Evolutionary conservation across 768 basidiomycete genomes (phyloP).

Genomic region (Lactarius quietus): DNA sequence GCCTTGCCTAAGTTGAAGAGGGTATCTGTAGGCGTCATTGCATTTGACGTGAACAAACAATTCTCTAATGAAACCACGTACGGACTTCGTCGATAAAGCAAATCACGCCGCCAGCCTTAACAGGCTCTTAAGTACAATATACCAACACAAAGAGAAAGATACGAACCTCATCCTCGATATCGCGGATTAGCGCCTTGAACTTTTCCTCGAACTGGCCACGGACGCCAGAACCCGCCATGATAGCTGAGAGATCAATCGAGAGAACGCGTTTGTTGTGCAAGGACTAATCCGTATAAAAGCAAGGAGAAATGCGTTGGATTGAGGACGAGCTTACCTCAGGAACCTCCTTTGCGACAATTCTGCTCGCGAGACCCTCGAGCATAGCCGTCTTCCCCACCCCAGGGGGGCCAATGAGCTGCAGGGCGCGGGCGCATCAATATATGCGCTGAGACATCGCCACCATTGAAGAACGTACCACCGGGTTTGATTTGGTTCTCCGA

Average conservation of each 20-base stretch:
- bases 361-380: slow-evolving; percentile 80
- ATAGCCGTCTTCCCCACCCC: slow-evolving; percentile 95
- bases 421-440: background rate
- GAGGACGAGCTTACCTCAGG: slow-evolving; percentile 60
- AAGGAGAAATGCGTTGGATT: background rate
- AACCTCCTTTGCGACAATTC: slow-evolving; percentile 86
- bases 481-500: slow-evolving; percentile 87
- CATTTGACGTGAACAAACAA: background rate
- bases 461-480: slow-evolving; percentile 54
- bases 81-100: slow-evolving; percentile 96
- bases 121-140: background rate
- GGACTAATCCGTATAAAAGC: slow-evolving; percentile 46
- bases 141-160: slow-evolving; percentile 29
- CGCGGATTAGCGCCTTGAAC: slow-evolving; percentile 84
- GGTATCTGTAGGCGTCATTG: slow-evolving; percentile 44
- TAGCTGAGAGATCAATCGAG: slow-evolving; percentile 76
- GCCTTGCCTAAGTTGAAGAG: slow-evolving; percentile 88
- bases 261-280: slow-evolving; percentile 83
- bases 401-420: slow-evolving; percentile 74
- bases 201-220: slow-evolving; percentile 93
- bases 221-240: slow-evolving; percentile 88
- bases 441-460: background rate
- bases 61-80: slow-evolving; percentile 39
- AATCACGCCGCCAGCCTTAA: slow-evolving; percentile 69
- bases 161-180: slow-evolving; percentile 81